These are phyloP conservation scores for Lichtheimia hyalospora DNA, from an alignment of 371 early-diverging fungal species.

Conservation along the genomic window DNA sequence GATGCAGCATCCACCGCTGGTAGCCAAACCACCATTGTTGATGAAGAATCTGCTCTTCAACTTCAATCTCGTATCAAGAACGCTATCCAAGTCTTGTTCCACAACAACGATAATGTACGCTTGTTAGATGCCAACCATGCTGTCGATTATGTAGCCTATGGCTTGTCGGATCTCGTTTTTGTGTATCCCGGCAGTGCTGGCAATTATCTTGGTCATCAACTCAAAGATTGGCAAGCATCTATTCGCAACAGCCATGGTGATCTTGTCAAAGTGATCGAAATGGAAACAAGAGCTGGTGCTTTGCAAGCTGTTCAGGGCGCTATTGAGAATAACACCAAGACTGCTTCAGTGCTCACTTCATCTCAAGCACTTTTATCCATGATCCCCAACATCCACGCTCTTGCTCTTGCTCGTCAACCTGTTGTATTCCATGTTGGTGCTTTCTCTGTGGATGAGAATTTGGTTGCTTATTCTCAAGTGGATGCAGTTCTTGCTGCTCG, in stretches of 20 bases:
- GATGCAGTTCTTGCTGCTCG: constrained; percentile 70
- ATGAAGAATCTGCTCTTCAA: constrained; percentile 34
- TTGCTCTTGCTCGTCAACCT: constrained; percentile 61
- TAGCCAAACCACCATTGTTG: constrained; percentile 49
- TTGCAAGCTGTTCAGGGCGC: constrained; percentile 83
- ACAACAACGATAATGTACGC: constrained; percentile 19
- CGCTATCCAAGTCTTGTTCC: constrained; percentile 27
- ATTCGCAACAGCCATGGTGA: constrained; percentile 65
- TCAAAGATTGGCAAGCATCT: constrained; percentile 56
- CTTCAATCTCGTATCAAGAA: constrained; percentile 36
- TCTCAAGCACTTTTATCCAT: constrained; percentile 77
- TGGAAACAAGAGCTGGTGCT: constrained; percentile 84
- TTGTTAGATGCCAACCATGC: constrained; percentile 68
- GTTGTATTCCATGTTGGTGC: constrained; percentile 85
- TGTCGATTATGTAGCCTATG: constrained; percentile 73
- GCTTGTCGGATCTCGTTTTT: constrained; percentile 77
- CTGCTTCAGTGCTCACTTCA: constrained; percentile 64
- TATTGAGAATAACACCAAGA: constrained; percentile 43
- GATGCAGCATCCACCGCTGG: constrained; percentile 39
- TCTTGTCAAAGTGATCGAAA: constrained; percentile 62
- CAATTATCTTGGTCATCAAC: constrained; percentile 62
- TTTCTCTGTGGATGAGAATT: constrained; percentile 59
- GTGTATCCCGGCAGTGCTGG: constrained; percentile 65
- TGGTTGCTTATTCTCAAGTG: constrained; percentile 57
- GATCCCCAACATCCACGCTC: constrained; percentile 77